These are phyloP conservation scores for Calonectria crousiana DNA, from an alignment of 2,329 filamentous ascomycete genomes.

Conservation along the genomic window DNA sequence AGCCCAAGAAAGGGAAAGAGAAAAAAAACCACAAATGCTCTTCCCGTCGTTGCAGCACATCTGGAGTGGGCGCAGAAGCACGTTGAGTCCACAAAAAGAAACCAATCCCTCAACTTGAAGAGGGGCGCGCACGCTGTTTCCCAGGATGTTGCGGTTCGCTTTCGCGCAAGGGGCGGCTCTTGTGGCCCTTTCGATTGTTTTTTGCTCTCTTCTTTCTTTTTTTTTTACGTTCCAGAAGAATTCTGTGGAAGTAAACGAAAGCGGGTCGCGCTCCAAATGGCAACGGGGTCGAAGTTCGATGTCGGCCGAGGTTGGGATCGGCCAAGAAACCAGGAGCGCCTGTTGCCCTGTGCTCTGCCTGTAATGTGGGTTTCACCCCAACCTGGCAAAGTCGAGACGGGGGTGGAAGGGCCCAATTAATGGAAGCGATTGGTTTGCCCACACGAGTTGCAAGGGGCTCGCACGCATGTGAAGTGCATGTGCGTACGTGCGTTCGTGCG, in stretches of 20 bases:
- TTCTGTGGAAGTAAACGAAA: constrained; percentile 18
- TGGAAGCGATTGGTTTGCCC: constrained; percentile 5
- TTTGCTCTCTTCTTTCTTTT: neutral
- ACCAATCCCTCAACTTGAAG: neutral
- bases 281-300: neutral
- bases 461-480: neutral
- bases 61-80: constrained; percentile 25
- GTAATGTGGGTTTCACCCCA: constrained; percentile 9
- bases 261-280: constrained; percentile 21
- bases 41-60: constrained; percentile 4
- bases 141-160: neutral
- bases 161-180: constrained; percentile 4
- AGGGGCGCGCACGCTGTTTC: neutral
- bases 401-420: neutral
- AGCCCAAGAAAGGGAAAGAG: neutral
- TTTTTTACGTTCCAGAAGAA: constrained; percentile 19
- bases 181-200: neutral
- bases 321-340: neutral
- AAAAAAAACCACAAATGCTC: neutral
- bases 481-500: neutral
- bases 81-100: constrained; percentile 17
- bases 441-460: constrained; percentile 8
- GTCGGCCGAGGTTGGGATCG: constrained; percentile 12
- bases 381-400: neutral
- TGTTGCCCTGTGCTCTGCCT: constrained; percentile 13